Percentiles rank a stretch among this genome's conserved stretches.
Conservation (phyloP, 768 basidiomycete species). For the Mycena metata region DNA sequence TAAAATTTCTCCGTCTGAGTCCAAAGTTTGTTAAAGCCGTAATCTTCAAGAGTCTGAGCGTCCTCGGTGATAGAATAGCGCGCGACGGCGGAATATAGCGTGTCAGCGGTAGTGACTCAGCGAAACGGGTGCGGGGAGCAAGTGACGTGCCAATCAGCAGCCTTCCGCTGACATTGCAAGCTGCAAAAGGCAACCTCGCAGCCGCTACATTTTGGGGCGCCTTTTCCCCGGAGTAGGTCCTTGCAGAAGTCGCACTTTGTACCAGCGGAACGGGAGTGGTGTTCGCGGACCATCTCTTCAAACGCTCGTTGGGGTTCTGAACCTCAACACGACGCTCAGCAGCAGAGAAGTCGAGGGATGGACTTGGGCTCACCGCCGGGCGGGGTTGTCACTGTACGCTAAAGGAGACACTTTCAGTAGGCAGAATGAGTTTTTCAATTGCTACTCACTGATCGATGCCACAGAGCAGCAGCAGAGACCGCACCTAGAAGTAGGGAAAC, state of each 20-base stretch:
- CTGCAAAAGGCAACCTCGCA: constrained; percentile 8
- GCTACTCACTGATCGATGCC: constrained; percentile 3
- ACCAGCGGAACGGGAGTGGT: constrained; percentile 1
- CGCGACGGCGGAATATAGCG: constrained; percentile 5
- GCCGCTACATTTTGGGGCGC: constrained; percentile 6
- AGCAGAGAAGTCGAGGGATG: background rate
- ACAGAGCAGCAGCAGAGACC: no score
- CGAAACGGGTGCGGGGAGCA: constrained; percentile 7
- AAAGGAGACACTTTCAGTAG: background rate
- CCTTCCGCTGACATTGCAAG: constrained; percentile 4
- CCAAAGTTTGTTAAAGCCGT: constrained; percentile 11
- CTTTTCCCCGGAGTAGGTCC: background rate
- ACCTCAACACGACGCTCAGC: background rate
- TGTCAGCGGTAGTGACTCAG: constrained; percentile 7
- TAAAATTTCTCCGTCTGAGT: constrained; percentile 1
- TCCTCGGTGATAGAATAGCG: constrained; percentile 6
- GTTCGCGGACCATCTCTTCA: constrained; percentile 7
- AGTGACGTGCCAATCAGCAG: constrained; percentile 8
- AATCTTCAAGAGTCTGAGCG: constrained; percentile 7
- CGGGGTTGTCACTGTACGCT: background rate
- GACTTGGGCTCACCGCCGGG: background rate
- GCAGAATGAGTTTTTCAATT: background rate
- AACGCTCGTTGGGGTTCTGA: background rate
- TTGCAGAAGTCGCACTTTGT: constrained; percentile 6
- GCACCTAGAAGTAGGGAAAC: background rate